phyloP scores from a whole-genome alignment of 1,284 basidiomycete species.

The Phlebopus sp. region DNA sequence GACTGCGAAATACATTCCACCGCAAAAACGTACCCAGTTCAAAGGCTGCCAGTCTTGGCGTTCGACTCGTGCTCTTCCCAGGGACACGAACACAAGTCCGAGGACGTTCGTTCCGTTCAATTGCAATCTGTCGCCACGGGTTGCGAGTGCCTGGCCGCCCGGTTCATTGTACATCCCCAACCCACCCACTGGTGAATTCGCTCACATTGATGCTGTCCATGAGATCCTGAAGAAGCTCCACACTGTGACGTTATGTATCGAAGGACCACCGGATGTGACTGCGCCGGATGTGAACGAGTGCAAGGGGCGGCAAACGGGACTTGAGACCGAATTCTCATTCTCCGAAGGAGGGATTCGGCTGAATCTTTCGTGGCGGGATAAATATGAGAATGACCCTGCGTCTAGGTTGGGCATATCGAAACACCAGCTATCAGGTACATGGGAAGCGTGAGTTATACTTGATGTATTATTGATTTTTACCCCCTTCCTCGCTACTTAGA shows the following conservation, averaged over 20 bases:
- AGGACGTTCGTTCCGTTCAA: slow-evolving; percentile 9
- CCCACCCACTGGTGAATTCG: slow-evolving; percentile 9
- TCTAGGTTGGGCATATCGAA: slow-evolving; percentile 9
- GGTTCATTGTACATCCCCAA: slow-evolving; percentile 14
- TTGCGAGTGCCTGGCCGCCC: slow-evolving; percentile 14
- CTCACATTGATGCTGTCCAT: slow-evolving; percentile 9
- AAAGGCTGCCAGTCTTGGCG: background rate
- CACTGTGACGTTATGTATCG: background rate
- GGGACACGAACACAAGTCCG: background rate
- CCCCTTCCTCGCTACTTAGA: no score
- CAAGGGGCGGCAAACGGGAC: background rate
- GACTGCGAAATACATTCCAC: slow-evolving; percentile 16
- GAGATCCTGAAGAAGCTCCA: slow-evolving; percentile 1
- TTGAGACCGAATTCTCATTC: background rate
- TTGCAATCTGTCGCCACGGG: slow-evolving; percentile 7
- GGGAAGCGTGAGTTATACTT: background rate
- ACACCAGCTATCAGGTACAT: slow-evolving; percentile 13
- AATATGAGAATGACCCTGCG: slow-evolving; percentile 19
- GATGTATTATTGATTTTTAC: background rate
- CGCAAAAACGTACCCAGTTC: slow-evolving; percentile 15
- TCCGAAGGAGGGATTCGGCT: background rate
- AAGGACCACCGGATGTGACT: no score
- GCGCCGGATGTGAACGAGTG: background rate
- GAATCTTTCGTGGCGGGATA: slow-evolving; percentile 18
- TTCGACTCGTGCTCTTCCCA: background rate